These are phyloP conservation scores for Geotrichum aggregatum DNA, from an alignment of 1,139 yeast species.

Conservation along the genomic window DNA sequence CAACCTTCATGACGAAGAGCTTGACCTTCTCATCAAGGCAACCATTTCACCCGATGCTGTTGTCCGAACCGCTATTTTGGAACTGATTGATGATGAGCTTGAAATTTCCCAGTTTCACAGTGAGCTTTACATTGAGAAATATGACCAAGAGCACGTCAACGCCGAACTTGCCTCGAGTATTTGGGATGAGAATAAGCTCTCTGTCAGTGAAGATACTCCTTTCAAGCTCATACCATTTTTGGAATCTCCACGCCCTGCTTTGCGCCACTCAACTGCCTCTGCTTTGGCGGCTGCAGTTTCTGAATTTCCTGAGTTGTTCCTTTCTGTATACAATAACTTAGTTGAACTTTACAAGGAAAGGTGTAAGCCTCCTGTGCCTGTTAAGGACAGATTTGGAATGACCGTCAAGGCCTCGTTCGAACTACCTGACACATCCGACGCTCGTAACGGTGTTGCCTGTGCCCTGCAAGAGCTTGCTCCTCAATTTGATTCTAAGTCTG, in stretches of 20 bases:
- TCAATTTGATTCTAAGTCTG: conserved; percentile 40
- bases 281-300: conserved; percentile 53
- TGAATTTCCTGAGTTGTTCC: conserved; percentile 38
- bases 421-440: conserved; percentile 76
- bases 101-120: conserved; percentile 62
- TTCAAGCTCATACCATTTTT: conserved; percentile 25
- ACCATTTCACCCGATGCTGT: conserved; percentile 60
- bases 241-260: conserved; percentile 25
- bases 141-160: conserved; percentile 64
- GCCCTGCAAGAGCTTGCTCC: conserved; percentile 59
- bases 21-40: conserved; percentile 55
- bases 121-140: conserved; percentile 75
- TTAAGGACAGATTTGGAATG: conserved; percentile 74
- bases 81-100: conserved; percentile 80
- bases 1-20: conserved; percentile 53
- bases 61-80: conserved; percentile 75
- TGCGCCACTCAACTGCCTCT: conserved; percentile 63
- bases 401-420: conserved; percentile 58
- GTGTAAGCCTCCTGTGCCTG: conserved; percentile 72
- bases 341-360: conserved; percentile 54
- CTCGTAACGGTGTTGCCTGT: conserved; percentile 75
- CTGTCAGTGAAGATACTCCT: conserved; percentile 45
- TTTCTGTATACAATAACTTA: conserved; percentile 43
- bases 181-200: conserved; percentile 70
- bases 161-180: conserved; percentile 70